Percentiles rank a stretch among this genome's conserved stretches.
phyloP scores from a whole-genome alignment of 345 rosid genomes.

The Eucalyptus dawsonii region DNA sequence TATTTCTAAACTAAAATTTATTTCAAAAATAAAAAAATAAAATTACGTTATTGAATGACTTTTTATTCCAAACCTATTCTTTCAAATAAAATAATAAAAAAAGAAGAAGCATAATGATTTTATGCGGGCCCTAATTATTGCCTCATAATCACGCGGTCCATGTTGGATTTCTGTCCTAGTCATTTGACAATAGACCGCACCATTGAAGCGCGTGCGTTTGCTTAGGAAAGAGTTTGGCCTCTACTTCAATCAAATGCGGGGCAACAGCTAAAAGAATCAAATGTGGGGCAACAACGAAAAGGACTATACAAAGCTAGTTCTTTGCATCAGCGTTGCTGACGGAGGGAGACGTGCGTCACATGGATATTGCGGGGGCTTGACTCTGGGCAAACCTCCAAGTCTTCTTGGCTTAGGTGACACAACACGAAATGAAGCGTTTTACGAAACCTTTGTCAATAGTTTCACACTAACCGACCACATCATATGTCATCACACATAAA shows the following conservation, averaged over 20 bases:
- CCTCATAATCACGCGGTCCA: neutral
- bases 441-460: neutral
- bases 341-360: neutral
- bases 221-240: neutral
- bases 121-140: neutral
- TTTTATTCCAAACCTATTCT: no score
- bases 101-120: no score
- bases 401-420: neutral
- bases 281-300: neutral
- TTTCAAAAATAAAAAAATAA: no score
- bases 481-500: neutral
- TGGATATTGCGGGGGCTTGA: neutral
- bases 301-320: neutral
- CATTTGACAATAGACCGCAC: neutral
- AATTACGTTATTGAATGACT: no score
- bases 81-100: no score
- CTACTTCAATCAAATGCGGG: neutral
- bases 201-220: neutral
- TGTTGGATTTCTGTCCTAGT: neutral
- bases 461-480: neutral
- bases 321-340: neutral
- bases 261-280: neutral
- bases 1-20: no score
- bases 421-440: neutral
- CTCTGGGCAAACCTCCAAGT: neutral